phyloP scores from a whole-genome alignment of 345 rosid species.

The Aegle marmelos region DNA sequence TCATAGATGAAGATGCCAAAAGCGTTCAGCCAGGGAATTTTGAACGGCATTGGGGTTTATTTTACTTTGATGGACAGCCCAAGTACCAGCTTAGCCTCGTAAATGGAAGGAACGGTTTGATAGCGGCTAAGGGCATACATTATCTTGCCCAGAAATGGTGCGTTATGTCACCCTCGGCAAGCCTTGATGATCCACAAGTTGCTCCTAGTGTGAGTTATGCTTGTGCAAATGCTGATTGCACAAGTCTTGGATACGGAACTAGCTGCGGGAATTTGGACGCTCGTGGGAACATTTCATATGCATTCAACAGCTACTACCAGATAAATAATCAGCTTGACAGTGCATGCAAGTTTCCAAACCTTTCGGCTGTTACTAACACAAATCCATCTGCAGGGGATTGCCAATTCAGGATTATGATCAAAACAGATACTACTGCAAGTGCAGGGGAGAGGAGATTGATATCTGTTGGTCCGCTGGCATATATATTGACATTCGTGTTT shows the following conservation, averaged over 20 bases:
- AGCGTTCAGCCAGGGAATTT: conserved; percentile 61
- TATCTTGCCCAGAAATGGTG: conserved; percentile 57
- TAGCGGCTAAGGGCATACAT: conserved; percentile 43
- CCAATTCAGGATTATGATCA: conserved; percentile 56
- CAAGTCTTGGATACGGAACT: conserved; percentile 57
- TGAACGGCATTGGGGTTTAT: conserved; percentile 69
- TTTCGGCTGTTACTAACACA: conserved; percentile 30
- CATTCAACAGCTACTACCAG: conserved; percentile 67
- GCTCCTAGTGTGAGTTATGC: conserved; percentile 63
- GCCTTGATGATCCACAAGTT: conserved; percentile 45
- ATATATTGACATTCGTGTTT: conserved; percentile 23
- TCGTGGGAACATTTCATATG: conserved; percentile 57
- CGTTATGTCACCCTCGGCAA: conserved; percentile 42
- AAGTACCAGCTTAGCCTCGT: conserved; percentile 47
- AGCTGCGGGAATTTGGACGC: conserved; percentile 47
- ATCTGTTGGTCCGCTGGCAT: conserved; percentile 5
- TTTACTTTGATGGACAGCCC: conserved; percentile 50
- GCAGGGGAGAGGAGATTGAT: background rate
- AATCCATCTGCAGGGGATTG: conserved; percentile 60
- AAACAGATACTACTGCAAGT: conserved; percentile 15
- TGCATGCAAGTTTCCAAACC: conserved; percentile 57
- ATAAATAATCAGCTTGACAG: conserved; percentile 46
- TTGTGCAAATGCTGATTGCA: conserved; percentile 63
- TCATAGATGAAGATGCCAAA: conserved; percentile 69
- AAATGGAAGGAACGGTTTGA: conserved; percentile 25